phyloP scores from a whole-genome alignment of 495 filamentous ascomycete genomes.

The Aspergillus wentii region DNA sequence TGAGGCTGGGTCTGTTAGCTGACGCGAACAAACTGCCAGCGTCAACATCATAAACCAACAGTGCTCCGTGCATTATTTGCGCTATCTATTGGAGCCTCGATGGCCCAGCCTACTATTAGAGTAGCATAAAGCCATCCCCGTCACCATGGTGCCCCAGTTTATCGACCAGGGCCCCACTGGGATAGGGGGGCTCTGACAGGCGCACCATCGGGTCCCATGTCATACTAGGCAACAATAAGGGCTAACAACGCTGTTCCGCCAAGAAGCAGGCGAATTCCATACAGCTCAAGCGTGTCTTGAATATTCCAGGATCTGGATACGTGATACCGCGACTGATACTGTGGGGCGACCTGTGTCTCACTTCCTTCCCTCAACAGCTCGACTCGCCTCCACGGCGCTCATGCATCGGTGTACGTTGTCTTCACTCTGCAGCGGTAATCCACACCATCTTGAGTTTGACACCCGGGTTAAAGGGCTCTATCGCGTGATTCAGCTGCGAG shows the following conservation, averaged over 20 bases:
- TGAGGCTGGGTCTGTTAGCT: background rate
- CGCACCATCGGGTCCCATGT: conserved; percentile 7
- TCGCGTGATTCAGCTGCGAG: conserved; percentile 17
- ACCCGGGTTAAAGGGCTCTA: conserved; percentile 3
- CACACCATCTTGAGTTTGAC: background rate
- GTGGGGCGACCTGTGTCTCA: conserved; percentile 8
- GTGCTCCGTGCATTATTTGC: background rate
- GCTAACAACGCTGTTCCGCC: conserved; percentile 2
- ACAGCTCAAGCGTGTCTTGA: background rate
- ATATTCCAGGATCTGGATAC: conserved; percentile 1
- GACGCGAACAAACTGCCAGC: background rate
- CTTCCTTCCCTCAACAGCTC: conserved; percentile 7
- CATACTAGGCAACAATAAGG: conserved; percentile 6
- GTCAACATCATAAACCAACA: background rate
- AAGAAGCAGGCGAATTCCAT: conserved; percentile 2
- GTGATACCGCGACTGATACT: conserved; percentile 6
- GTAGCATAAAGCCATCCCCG: background rate
- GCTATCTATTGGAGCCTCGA: background rate
- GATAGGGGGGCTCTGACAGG: conserved; percentile 5
- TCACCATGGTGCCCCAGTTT: conserved; percentile 5
- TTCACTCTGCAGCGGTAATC: background rate
- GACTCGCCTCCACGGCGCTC: conserved; percentile 7
- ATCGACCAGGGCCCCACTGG: conserved; percentile 6
- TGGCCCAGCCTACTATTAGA: background rate
- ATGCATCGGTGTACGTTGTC: conserved; percentile 9